A percentile compares a stretch with the other conserved stretches of the same genome.
Conservation (phyloP, 2,329 filamentous ascomycete genomes). For the Penicillium occitanis region DNA sequence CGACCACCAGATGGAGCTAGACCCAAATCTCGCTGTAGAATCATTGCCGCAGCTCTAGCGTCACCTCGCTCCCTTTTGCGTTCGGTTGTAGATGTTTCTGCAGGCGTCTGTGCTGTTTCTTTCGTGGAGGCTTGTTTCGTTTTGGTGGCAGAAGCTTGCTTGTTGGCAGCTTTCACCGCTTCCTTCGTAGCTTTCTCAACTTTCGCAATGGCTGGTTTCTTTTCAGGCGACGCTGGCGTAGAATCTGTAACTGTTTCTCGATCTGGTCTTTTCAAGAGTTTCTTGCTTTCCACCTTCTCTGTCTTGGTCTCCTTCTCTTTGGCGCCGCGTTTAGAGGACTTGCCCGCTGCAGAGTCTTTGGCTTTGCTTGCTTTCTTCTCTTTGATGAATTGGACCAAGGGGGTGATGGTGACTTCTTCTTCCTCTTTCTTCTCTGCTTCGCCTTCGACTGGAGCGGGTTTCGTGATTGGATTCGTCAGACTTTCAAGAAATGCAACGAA, state of each 20-base stretch:
- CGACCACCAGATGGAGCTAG: slow-evolving; percentile 50
- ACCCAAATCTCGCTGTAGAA: slow-evolving; percentile 63
- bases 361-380: slow-evolving; percentile 84
- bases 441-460: slow-evolving; percentile 53
- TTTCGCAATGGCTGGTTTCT: slow-evolving; percentile 32
- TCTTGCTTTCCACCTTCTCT: slow-evolving; percentile 44
- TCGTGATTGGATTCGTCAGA: slow-evolving; percentile 71
- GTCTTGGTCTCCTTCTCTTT: slow-evolving; percentile 42
- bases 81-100: slow-evolving; percentile 40
- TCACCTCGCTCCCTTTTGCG: slow-evolving; percentile 56
- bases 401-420: slow-evolving; percentile 75
- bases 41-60: slow-evolving; percentile 55
- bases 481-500: slow-evolving; percentile 91
- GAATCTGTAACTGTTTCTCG: slow-evolving; percentile 33
- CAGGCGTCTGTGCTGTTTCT: slow-evolving; percentile 17
- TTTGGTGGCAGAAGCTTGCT: slow-evolving; percentile 31
- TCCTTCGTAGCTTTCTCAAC: slow-evolving; percentile 63
- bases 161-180: slow-evolving; percentile 58
- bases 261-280: slow-evolving; percentile 42
- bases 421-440: slow-evolving; percentile 54
- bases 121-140: slow-evolving; percentile 27
- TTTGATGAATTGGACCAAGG: slow-evolving; percentile 82
- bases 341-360: slow-evolving; percentile 57
- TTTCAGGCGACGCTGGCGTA: slow-evolving; percentile 29
- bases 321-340: slow-evolving; percentile 43